Conservation (phyloP, 257 asterid species). For the Verbena officinalis region DNA sequence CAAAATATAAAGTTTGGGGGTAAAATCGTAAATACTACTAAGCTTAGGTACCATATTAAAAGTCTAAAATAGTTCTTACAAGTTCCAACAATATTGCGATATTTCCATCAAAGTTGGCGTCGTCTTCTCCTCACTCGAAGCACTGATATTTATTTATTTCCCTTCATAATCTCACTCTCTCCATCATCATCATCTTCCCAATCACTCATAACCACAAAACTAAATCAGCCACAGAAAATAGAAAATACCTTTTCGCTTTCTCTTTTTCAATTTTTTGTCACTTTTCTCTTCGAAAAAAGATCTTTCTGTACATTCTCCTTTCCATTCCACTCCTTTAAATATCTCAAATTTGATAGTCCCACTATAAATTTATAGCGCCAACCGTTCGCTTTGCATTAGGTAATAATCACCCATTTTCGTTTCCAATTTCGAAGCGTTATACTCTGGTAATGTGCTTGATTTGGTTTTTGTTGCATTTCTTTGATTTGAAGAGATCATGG, state of each 20-base stretch:
- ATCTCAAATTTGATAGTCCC: conserved; percentile 21
- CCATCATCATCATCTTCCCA: conserved; percentile 14
- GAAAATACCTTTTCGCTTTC: conserved; percentile 31
- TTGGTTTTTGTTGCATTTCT: background rate
- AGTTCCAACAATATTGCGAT: background rate
- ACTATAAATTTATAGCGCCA: conserved; percentile 1
- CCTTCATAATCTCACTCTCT: conserved; percentile 22
- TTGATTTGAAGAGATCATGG: background rate
- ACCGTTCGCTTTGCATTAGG: conserved; percentile 9
- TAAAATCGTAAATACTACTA: background rate
- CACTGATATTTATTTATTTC: conserved; percentile 45
- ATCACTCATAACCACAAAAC: conserved; percentile 41
- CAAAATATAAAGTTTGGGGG: background rate
- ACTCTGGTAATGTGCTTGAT: conserved; percentile 26
- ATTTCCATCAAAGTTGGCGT: conserved; percentile 20
- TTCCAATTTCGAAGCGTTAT: background rate
- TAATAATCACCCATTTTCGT: background rate
- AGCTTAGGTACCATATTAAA: too few relatives aligned
- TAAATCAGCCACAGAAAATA: conserved; percentile 5
- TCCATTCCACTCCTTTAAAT: conserved; percentile 34
- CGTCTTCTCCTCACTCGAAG: background rate
- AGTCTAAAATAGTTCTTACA: too few relatives aligned
- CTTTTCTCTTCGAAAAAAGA: conserved; percentile 30
- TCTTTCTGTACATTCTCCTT: conserved; percentile 25
- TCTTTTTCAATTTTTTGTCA: conserved; percentile 27